phyloP scores from a whole-genome alignment of 306 rosid species.

The Cicer yamashitae region DNA sequence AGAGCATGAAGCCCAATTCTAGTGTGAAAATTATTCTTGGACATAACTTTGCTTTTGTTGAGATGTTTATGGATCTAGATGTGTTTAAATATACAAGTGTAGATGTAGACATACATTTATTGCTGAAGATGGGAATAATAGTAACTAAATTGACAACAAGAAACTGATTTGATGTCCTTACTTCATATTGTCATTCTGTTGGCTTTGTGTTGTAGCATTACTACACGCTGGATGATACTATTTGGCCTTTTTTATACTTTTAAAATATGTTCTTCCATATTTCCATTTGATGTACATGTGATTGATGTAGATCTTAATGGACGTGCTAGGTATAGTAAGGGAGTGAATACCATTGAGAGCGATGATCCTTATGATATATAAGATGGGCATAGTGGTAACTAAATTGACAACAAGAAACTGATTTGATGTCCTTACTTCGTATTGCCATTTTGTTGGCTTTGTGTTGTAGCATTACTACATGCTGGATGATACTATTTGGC shows the following conservation, averaged over 20 bases:
- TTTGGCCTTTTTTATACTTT: conserved; percentile 17
- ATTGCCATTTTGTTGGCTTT: conserved; percentile 38
- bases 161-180: conserved; percentile 27
- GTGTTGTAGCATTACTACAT: conserved; percentile 5
- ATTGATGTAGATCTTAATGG: conserved; percentile 44
- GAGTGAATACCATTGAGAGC: conserved; percentile 40
- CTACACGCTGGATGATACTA: conserved; percentile 15
- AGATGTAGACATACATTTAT: conserved; percentile 20
- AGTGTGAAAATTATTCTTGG: conserved; percentile 30
- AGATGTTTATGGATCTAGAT: conserved; percentile 14
- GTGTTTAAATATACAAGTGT: conserved; percentile 35
- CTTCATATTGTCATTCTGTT: conserved; percentile 34
- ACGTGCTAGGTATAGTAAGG: conserved; percentile 59
- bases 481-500: conserved; percentile 11
- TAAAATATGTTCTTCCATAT: conserved; percentile 40
- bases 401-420: too few species aligned
- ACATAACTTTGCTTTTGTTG: conserved; percentile 34
- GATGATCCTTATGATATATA: conserved; percentile 70
- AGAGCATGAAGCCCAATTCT: conserved; percentile 27
- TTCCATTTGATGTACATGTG: conserved; percentile 33
- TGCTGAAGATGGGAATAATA: conserved; percentile 35
- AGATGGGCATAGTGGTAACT: conserved; percentile 30
- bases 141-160: conserved; percentile 17
- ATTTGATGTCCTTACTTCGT: background rate
- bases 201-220: conserved; percentile 25